Conservation (phyloP, 1,284 basidiomycete species). For the Vanrija humicola region DNA sequence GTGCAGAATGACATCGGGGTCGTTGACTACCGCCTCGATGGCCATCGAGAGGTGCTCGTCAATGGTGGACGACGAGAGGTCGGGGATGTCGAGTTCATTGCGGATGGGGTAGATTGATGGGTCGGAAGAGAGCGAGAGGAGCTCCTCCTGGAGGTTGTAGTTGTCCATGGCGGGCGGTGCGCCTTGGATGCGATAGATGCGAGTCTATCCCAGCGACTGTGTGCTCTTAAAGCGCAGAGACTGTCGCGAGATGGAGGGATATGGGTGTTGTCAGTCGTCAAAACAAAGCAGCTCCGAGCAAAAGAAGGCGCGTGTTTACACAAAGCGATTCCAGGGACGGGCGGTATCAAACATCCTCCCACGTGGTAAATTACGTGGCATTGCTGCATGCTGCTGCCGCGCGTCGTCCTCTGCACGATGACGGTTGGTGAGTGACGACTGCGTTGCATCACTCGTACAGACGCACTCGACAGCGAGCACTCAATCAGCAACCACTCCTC, state of each 20-base stretch:
- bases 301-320: constrained; percentile 3
- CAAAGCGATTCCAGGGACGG: background rate
- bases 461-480: background rate
- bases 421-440: background rate
- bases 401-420: constrained; percentile 7
- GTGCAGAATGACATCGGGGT: constrained; percentile 64
- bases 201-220: no score
- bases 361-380: constrained; percentile 6
- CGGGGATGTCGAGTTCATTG: constrained; percentile 61
- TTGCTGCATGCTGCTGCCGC: constrained; percentile 3
- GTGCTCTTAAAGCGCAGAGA: background rate
- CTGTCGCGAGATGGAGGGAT: background rate
- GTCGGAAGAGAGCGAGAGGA: constrained; percentile 58
- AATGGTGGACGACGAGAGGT: constrained; percentile 52
- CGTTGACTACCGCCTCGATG: constrained; percentile 68
- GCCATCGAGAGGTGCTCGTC: constrained; percentile 51
- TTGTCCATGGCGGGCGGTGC: constrained; percentile 22
- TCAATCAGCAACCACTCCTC: no score
- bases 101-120: constrained; percentile 59
- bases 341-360: background rate
- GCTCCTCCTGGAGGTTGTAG: constrained; percentile 73
- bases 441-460: background rate
- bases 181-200: no score
- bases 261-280: background rate
- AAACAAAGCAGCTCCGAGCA: constrained; percentile 7